A percentile compares a stretch with the other conserved stretches of the same genome.
These are phyloP conservation scores for Colletotrichum eremochloae DNA, from an alignment of 2,329 filamentous ascomycete genomes.

Conservation along the genomic window DNA sequence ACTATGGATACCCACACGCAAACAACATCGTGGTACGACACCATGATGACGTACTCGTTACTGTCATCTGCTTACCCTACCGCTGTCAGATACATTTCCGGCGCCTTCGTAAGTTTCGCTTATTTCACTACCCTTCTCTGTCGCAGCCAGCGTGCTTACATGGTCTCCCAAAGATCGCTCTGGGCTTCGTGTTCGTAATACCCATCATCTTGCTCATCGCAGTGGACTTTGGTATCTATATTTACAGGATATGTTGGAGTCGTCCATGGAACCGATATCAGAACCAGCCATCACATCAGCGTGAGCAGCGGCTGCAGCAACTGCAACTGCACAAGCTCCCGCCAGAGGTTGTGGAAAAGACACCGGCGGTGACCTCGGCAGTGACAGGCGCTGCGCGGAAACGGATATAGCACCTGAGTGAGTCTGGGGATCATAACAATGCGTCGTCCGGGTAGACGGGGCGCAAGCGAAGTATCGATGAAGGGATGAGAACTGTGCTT, in stretches of 20 bases:
- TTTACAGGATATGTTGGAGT: slow-evolving; percentile 60
- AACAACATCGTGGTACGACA: slow-evolving; percentile 43
- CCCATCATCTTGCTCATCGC: slow-evolving; percentile 63
- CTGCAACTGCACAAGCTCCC: slow-evolving; percentile 6
- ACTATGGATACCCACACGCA: slow-evolving; percentile 15
- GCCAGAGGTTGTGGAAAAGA: neutral
- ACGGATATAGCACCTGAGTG: slow-evolving; percentile 16
- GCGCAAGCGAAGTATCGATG: neutral
- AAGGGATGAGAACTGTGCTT: slow-evolving; percentile 2
- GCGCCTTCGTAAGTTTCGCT: slow-evolving; percentile 53
- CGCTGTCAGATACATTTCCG: slow-evolving; percentile 54
- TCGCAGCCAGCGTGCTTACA: slow-evolving; percentile 15
- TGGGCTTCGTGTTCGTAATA: slow-evolving; percentile 61
- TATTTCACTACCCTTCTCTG: neutral
- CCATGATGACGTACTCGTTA: slow-evolving; percentile 33
- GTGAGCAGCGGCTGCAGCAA: slow-evolving; percentile 3
- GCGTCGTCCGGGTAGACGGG: slow-evolving; percentile 9
- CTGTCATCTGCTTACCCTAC: slow-evolving; percentile 46
- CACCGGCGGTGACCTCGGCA: neutral
- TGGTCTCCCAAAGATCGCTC: slow-evolving; percentile 51
- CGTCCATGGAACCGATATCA: slow-evolving; percentile 25
- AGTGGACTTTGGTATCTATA: slow-evolving; percentile 66
- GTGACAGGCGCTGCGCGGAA: slow-evolving; percentile 12
- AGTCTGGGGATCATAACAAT: neutral
- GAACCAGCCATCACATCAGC: neutral